Conservation (phyloP, 2,329 filamentous ascomycete species). For the Alternaria sp. region DNA sequence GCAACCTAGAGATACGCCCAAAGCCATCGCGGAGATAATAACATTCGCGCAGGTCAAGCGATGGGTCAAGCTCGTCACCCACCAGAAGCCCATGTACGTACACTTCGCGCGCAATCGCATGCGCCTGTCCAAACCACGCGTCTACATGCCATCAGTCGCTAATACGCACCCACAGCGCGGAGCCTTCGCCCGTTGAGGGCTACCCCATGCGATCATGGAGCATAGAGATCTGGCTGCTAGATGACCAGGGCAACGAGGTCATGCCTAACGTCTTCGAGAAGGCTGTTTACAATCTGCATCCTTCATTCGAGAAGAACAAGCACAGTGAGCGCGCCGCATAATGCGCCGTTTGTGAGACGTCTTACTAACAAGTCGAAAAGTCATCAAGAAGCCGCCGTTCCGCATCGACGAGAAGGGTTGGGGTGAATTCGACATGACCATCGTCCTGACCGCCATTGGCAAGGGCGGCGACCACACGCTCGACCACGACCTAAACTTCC, state of each 20-base stretch:
- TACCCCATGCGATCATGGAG: conserved; percentile 95
- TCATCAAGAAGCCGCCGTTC: conserved; percentile 86
- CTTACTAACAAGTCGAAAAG: conserved; percentile 18
- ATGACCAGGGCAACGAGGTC: conserved; percentile 84
- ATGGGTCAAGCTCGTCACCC: conserved; percentile 89
- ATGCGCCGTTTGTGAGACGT: not conserved
- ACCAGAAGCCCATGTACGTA: conserved; percentile 86
- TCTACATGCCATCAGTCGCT: conserved; percentile 20
- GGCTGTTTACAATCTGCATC: conserved; percentile 91
- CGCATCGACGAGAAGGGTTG: conserved; percentile 92
- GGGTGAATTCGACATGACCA: conserved; percentile 97
- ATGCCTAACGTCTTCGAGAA: conserved; percentile 89
- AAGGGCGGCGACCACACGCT: conserved; percentile 84
- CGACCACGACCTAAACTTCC: conserved; percentile 91
- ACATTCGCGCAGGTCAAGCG: conserved; percentile 71
- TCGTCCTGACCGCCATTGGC: conserved; percentile 82
- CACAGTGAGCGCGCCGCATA: conserved; percentile 68
- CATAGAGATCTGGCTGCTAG: conserved; percentile 83
- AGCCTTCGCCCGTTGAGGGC: conserved; percentile 81
- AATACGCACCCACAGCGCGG: conserved; percentile 65
- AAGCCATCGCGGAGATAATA: conserved; percentile 14
- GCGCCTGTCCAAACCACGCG: conserved; percentile 19
- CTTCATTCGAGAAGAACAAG: conserved; percentile 85
- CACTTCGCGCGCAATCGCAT: conserved; percentile 24
- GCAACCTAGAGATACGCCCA: not conserved